Evolutionary conservation across 768 basidiomycete species (phyloP), one percentile per base, ranked within the genome.

Genomic region (Multifurca ochricompacta): DNA sequence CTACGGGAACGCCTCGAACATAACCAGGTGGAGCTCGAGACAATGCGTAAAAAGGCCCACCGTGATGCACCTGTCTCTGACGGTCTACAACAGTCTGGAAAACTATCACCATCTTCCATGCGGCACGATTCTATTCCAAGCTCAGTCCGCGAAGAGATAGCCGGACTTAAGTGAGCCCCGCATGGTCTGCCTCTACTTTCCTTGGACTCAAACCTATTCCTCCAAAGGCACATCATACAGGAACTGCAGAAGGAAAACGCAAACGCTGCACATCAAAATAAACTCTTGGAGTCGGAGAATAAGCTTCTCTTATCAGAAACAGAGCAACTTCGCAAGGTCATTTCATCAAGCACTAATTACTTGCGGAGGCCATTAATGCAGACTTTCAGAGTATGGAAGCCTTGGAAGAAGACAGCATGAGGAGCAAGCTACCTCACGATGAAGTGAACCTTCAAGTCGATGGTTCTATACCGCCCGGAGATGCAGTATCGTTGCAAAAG

Each of bases 181-280:
- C 43, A 28, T 36, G 31, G 14, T 37, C 34, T 13, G 27, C n/a
- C 11, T 28, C 39, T 6, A 31, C 16, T 49, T 36, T 6, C 37
- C 11, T 47, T 51, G 25, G 14, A 54, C 43, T 23, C 41, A 9
- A 46, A 48, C 16, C 1, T 56, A 90, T 57, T 18, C 50, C n/a
- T 35, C 27, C 27, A 57, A n/a, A 57, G 88, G 69, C 85, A 91
- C 63, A 90, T 96, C 62, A 81, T 96, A 19, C 85, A 90, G 65
- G 87, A 92, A 62, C 74, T 96, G 36, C 87, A 89, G 64, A 85
- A 87, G 62, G 93, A 96, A 69, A 88, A 81, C 62, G 65, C 80
- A 3, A 70, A 75, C 23, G 66, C 77, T 1, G 68, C 76, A 6
- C 85, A 89, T 56, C 78, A 78, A 56, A 81, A 81, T 65, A 82